Conservation (phyloP, 768 basidiomycete species). For the Pisolithus sp. region DNA sequence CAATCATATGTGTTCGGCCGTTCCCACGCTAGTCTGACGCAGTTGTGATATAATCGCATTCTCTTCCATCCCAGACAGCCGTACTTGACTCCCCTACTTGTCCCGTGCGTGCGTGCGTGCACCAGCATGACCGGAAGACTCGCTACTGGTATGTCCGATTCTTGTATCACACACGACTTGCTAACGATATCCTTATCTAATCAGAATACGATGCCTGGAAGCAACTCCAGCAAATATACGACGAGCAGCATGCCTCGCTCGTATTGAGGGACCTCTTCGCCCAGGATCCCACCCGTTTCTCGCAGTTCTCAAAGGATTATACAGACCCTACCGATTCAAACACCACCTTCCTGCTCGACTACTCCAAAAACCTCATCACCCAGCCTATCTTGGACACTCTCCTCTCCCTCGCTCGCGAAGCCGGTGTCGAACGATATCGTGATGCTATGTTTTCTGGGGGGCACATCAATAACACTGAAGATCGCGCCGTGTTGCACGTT, state of each 20-base stretch:
- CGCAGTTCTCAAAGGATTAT: constrained; percentile 77
- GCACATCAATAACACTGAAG: constrained; percentile 98
- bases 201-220: constrained; percentile 87
- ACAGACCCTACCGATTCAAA: constrained; percentile 55
- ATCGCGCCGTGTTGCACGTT: constrained; percentile 92
- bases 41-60: neutral
- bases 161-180: neutral
- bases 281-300: constrained; percentile 80
- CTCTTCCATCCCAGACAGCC: constrained; percentile 1
- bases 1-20: neutral
- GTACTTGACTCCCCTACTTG: neutral
- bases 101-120: neutral
- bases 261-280: constrained; percentile 91
- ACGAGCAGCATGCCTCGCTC: constrained; percentile 63
- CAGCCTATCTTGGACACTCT: constrained; percentile 75
- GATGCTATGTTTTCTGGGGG: constrained; percentile 94
- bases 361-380: constrained; percentile 94
- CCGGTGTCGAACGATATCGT: constrained; percentile 73
- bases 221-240: constrained; percentile 81
- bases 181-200: neutral
- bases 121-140: constrained; percentile 55
- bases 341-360: constrained; percentile 86
- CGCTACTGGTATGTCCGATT: constrained; percentile 42
- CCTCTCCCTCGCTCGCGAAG: constrained; percentile 77
- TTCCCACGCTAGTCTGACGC: neutral